Conservation (phyloP, 345 rosid species). For the Firmiana major region DNA sequence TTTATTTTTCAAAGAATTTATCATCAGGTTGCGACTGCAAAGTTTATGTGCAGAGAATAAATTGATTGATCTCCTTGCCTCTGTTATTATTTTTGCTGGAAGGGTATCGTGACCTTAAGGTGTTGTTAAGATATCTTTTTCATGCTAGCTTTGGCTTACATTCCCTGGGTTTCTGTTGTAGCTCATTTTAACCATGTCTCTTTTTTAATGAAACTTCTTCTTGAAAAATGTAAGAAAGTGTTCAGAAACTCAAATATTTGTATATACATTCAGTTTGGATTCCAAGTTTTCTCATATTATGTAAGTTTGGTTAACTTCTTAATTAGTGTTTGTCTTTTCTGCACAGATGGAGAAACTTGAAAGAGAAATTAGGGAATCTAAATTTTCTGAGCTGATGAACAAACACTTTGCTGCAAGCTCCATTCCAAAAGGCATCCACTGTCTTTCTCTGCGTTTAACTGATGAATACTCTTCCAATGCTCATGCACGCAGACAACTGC, state of each 20-base stretch:
- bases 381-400: conserved; percentile 91
- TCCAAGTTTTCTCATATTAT: neutral
- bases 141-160: neutral
- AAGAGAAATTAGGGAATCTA: conserved; percentile 84
- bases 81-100: neutral
- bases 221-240: neutral
- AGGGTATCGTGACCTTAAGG: neutral
- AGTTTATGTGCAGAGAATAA: neutral
- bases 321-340: conserved; percentile 9
- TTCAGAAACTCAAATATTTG: neutral
- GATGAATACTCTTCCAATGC: conserved; percentile 99
- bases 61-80: neutral
- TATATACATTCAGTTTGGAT: neutral
- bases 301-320: neutral
- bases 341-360: conserved; percentile 90
- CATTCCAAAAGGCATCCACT: conserved; percentile 94
- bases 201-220: neutral
- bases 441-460: conserved; percentile 91
- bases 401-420: conserved; percentile 99
- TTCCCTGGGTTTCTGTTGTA: neutral
- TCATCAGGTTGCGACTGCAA: neutral
- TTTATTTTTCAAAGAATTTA: neutral
- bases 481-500: conserved; percentile 93
- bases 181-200: neutral
- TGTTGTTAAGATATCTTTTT: neutral